Conservation (phyloP, 805 yeast species). For the Ogataea trehaloabstinens region DNA sequence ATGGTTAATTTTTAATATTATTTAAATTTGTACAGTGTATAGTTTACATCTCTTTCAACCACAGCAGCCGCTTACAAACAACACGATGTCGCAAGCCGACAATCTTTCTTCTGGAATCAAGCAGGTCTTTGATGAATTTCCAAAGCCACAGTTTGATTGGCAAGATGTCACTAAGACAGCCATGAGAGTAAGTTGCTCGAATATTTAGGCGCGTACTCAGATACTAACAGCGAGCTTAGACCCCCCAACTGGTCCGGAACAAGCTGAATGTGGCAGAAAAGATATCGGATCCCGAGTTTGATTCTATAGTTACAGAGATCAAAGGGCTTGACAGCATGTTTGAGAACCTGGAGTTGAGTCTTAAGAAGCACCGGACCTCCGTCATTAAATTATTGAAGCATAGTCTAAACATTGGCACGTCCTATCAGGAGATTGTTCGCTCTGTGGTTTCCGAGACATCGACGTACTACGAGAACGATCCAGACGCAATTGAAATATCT, state of each 20-base stretch:
- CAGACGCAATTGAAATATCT: slow-evolving; percentile 10
- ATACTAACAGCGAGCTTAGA: slow-evolving; percentile 9
- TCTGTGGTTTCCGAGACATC: slow-evolving; percentile 10
- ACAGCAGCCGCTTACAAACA: too few relatives aligned
- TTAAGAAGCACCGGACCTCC: slow-evolving; percentile 14
- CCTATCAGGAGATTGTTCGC: slow-evolving; percentile 10
- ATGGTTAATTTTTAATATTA: background rate
- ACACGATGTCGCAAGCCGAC: too few relatives aligned
- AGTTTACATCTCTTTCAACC: too few relatives aligned
- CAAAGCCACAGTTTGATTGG: slow-evolving; percentile 28
- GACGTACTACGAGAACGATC: slow-evolving; percentile 3
- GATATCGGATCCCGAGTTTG: slow-evolving; percentile 41
- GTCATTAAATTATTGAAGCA: slow-evolving; percentile 14
- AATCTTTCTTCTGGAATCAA: slow-evolving; percentile 5
- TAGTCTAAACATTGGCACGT: slow-evolving; percentile 12
- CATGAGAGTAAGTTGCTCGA: slow-evolving; percentile 22
- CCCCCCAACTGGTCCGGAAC: slow-evolving; percentile 35
- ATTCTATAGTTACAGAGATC: slow-evolving; percentile 17
- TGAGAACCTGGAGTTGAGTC: slow-evolving; percentile 14
- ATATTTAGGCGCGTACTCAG: slow-evolving; percentile 2
- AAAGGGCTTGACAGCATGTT: slow-evolving; percentile 16
- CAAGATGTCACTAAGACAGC: slow-evolving; percentile 24
- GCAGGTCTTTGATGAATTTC: slow-evolving; percentile 13
- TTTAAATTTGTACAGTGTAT: background rate
- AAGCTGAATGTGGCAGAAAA: slow-evolving; percentile 26